A percentile compares a stretch with the other conserved stretches of the same genome.
phyloP scores from a whole-genome alignment of 768 basidiomycete species.

The Kondoa subrosea region DNA sequence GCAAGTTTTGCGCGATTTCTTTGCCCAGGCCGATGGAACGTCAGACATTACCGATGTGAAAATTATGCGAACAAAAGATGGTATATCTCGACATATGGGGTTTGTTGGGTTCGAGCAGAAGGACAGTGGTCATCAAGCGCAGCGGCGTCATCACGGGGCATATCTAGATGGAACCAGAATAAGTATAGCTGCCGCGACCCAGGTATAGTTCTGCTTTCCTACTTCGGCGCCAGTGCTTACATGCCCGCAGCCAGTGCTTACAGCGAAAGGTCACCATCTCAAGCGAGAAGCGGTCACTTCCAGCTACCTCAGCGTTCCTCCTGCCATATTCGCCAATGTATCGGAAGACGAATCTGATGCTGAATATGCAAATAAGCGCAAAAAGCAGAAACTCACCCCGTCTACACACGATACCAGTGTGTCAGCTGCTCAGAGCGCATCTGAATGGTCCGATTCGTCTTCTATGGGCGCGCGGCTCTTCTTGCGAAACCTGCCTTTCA shows the following conservation, averaged over 20 bases:
- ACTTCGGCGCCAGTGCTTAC: background rate
- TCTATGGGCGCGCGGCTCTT: conserved; percentile 58
- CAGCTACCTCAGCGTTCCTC: too few species aligned
- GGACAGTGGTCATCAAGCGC: conserved; percentile 54
- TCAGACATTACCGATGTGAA: conserved; percentile 67
- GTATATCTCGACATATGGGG: conserved; percentile 69
- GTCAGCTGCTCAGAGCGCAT: too few species aligned
- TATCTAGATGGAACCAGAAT: conserved; percentile 68
- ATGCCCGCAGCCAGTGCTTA: too few species aligned
- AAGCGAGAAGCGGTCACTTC: too few species aligned
- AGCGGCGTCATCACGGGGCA: conserved; percentile 66
- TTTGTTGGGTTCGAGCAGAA: conserved; percentile 80
- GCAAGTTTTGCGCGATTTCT: background rate
- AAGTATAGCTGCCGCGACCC: conserved; percentile 50
- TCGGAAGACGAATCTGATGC: too few species aligned
- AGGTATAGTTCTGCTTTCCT: conserved; percentile 41
- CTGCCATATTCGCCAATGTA: too few species aligned
- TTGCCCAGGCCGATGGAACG: too few species aligned
- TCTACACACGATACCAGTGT: too few species aligned
- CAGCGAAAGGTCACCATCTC: too few species aligned
- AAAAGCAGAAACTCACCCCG: too few species aligned
- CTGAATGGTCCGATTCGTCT: too few species aligned
- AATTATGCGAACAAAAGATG: conserved; percentile 54
- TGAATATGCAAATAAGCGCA: too few species aligned
- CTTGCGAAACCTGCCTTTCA: conserved; percentile 84